Evolutionary conservation across 2,329 filamentous ascomycete species (phyloP).

Genomic region (Cercospora sp.): DNA sequence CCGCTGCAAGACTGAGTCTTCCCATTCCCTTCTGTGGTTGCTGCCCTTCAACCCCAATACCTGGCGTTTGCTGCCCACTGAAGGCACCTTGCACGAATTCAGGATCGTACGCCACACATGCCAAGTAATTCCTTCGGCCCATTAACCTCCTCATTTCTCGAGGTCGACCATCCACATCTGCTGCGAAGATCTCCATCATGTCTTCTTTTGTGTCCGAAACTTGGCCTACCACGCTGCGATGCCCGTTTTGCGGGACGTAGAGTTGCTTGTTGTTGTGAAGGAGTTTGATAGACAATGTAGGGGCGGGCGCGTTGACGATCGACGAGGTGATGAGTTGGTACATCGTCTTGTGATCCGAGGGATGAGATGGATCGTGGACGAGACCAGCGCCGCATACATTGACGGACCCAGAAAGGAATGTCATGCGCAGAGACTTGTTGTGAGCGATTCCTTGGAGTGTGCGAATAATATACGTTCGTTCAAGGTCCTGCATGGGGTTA

Average conservation of each 20-base stretch:
- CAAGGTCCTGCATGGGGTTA: constrained; percentile 66
- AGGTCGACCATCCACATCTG: constrained; percentile 79
- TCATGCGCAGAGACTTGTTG: constrained; percentile 95
- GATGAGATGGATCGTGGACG: constrained; percentile 88
- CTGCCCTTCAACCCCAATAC: constrained; percentile 25
- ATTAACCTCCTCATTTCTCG: constrained; percentile 90
- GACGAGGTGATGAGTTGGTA: constrained; percentile 95
- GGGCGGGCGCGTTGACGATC: constrained; percentile 85
- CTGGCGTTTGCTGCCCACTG: constrained; percentile 16
- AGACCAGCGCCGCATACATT: constrained; percentile 89
- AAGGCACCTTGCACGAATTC: constrained; percentile 61
- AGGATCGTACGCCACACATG: constrained; percentile 91
- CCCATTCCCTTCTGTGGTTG: constrained; percentile 34
- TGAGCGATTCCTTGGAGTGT: constrained; percentile 94
- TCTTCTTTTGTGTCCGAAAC: constrained; percentile 95
- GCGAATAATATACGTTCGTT: constrained; percentile 92
- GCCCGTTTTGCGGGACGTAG: constrained; percentile 89
- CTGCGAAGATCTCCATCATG: constrained; percentile 99
- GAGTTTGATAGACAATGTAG: constrained; percentile 84
- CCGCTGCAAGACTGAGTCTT: constrained; percentile 80
- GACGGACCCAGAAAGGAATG: constrained; percentile 89
- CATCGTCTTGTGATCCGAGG: constrained; percentile 97
- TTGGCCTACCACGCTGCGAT: constrained; percentile 56
- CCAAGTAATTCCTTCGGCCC: constrained; percentile 88
- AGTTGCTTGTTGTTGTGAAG: constrained; percentile 93